Evolutionary conservation across 2,329 filamentous ascomycete genomes (phyloP).

Genomic region (Xylaria sp.): DNA sequence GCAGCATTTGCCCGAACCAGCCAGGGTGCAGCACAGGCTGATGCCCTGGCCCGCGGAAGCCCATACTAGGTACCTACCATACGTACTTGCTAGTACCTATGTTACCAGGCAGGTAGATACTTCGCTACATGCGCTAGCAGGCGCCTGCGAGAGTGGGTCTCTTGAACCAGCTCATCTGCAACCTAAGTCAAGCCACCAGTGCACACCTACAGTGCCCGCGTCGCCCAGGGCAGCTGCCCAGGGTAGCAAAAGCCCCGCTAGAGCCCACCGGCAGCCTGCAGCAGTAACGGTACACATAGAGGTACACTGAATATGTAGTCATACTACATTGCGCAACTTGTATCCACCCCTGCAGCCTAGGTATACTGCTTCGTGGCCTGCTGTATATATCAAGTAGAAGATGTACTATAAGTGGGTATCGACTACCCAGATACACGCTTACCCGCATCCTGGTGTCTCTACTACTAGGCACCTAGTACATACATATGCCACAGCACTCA

Average conservation of each 20-base stretch:
- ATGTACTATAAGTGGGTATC: neutral
- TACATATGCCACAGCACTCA: no score
- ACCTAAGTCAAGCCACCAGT: constrained; percentile 20
- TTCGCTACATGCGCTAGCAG: no score
- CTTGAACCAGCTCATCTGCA: constrained; percentile 8
- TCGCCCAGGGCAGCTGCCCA: constrained; percentile 1
- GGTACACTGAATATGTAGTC: neutral
- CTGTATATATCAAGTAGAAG: neutral
- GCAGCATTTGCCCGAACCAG: constrained; percentile 36
- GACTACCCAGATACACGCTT: no score
- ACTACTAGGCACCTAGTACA: neutral
- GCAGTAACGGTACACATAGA: neutral
- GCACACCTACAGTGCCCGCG: neutral
- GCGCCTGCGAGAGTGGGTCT: constrained; percentile 10
- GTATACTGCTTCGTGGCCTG: neutral
- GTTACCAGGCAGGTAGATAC: neutral
- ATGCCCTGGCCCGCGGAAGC: constrained; percentile 25
- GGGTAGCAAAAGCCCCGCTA: constrained; percentile 4
- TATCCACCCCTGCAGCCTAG: neutral
- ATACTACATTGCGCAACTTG: neutral
- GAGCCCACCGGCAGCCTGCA: constrained; percentile 14
- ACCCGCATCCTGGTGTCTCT: neutral
- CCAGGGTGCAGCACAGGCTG: constrained; percentile 30
- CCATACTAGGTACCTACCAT: neutral
- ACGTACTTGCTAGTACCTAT: neutral